phyloP scores from a whole-genome alignment of 768 basidiomycete species.

The Tylopilus sp. region DNA sequence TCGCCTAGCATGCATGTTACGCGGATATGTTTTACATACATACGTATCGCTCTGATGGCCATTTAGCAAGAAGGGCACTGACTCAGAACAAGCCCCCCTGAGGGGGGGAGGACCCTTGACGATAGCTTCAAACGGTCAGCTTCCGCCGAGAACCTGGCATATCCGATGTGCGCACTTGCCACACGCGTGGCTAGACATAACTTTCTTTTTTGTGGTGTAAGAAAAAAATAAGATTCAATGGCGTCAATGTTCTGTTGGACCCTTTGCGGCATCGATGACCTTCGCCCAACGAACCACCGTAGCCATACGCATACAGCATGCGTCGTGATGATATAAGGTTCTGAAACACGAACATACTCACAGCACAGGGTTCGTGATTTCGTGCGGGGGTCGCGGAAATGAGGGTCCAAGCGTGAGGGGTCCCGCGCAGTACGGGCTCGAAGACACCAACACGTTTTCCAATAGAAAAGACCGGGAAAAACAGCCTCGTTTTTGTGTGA shows the following conservation, averaged over 20 bases:
- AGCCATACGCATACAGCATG: background rate
- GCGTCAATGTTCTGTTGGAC: background rate
- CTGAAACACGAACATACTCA: conserved; percentile 8
- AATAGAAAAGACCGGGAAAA: background rate
- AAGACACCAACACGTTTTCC: background rate
- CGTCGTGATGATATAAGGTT: background rate
- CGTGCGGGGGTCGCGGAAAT: conserved; percentile 2
- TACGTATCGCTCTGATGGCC: too few relatives aligned
- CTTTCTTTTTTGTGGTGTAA: background rate
- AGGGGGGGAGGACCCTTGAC: conserved; percentile 3
- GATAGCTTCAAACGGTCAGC: background rate
- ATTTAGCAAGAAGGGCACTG: too few relatives aligned
- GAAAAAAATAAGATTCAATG: background rate
- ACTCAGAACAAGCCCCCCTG: too few relatives aligned
- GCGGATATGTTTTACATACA: too few relatives aligned
- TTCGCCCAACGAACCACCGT: background rate
- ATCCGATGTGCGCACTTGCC: conserved; percentile 10
- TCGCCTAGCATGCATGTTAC: too few relatives aligned
- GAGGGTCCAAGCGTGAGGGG: background rate
- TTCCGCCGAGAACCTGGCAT: background rate
- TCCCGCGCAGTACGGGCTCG: background rate
- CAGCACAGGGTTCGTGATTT: conserved; percentile 1
- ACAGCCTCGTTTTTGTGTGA: background rate
- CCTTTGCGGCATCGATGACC: background rate
- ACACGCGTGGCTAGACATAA: background rate